Base-by-base conservation (phyloP, 306 rosid species). In the Trifolium pratense region DNA sequence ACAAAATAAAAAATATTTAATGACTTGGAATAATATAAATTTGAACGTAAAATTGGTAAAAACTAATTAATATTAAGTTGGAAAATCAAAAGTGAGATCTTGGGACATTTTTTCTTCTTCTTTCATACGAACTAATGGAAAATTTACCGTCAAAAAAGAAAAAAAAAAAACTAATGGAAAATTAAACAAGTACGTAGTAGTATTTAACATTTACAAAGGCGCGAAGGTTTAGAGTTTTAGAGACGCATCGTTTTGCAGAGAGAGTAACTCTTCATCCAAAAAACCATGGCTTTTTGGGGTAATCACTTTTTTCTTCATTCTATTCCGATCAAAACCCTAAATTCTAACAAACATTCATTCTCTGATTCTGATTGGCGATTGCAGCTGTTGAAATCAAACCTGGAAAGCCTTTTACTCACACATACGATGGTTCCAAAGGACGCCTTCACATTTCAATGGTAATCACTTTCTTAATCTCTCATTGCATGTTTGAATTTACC, bases 361-460 rank as follows among this genome's bases (percentile, higher is more conserved):
- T 4, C 15, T 17, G 23, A n/a, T 46, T 48, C n/a, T 43, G 1
- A 11, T n/a, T n/a, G n/a, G n/a, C n/a, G n/a, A n/a, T 6, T 36
- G 76, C 76, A 77, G 98, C 97, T 48, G 83, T 84, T 10, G 98
- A 91, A 84, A 89, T 93, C 42, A 93, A 91, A 82, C 88, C 97
- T 7, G 98, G 92, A 59, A 93, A 83, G 71, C 96, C 97, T 29
- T 86, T 86, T 16, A 78, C 86, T 59, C 92, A 86, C 65, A 61
- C 79, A 4, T 77, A 55, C 51, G 89, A 86, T 37, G 84, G 69
- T 26, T 71, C 75, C 6, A 85, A 84, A 81, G 96, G 97, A 55
- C 91, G 97, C 59, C 96, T 93, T 31, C 98, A 91, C 76, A 69
- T 93, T 82, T 89, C 98, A 9, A 79, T 93, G 96, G 97, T 89